Base-by-base conservation (phyloP, 108 stramenopile species). In the Aurantiochytrium sp. region DNA sequence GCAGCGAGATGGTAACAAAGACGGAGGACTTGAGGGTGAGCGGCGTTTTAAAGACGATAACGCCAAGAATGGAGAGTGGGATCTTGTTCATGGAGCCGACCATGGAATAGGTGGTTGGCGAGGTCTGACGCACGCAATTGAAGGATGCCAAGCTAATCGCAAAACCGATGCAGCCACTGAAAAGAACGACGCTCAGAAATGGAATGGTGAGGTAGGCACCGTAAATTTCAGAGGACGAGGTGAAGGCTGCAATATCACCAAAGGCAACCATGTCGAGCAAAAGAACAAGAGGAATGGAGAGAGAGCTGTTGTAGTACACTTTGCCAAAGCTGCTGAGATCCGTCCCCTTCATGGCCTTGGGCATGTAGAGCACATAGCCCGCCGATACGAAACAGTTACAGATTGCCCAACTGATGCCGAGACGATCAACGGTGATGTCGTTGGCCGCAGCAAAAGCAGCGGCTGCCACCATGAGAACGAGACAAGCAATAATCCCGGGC, bases 251-350 rank as follows among this genome's bases (percentile, higher is more conserved):
- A 23, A 23, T 23, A 21, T 25, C 16, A 6, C 28, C 29, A 42
- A 57, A 87, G 57, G 25, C 25, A 5, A 57, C 53, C 14, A 94
- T n/a, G 23, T 96, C 95, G 5, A 94, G 94, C 8, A 96, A 95
- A 23, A 96, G 69, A 43, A 98, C 71, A 71, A 98, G 93, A 58
- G 93, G 83, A 42, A 95, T 87, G 60, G 97, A 97, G 5, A 99
- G 92, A 5, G 97, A 89, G 91, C 98, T 99, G 95, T 99, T 99
- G 96, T 98, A 98, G 93, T 96, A 99, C 49, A 98, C 99, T 97
- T 98, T 98, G 4, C 97, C 98, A 72, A 97, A 97, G 88, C 95
- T 96, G 90, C 95, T 94, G 51, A 99, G 94, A 90, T 97, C 96
- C 71, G 98, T 95, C 71, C 92, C 93, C 91, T 96, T 95, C 58